Evolutionary conservation across 192 early-diverging fungal species (phyloP), one percentile per base, ranked within the genome.

Genomic region (Ramicandelaber brevisporus): DNA sequence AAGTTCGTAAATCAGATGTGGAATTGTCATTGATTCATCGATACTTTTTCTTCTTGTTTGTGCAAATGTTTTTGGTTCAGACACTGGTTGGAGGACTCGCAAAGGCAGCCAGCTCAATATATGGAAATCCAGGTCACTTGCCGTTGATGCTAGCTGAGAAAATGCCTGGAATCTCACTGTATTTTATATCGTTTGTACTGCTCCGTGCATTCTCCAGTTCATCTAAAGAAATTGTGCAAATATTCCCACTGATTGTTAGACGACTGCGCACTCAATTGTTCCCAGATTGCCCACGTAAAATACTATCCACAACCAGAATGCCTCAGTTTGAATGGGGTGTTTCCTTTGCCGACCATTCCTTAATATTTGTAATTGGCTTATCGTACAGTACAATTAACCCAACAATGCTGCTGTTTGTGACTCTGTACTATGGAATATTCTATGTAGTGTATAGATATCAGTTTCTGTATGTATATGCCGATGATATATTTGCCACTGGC

Each of bases 151-250:
- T 80, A 29, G 43, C 59, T 26, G 49, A 65, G 7, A 44, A 63
- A 12, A 59, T 90, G 1, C 86, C 86, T 4, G 39, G 55, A 20
- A 68, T 69, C 2, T 71, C 78, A 1, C 69, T 63, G 28, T 83
- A 76, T 46, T 86, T 85, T 31, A 60, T 84, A 17, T 78, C 78
- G 15, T 90, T 77, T 44, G 62, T 86, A 16, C 43, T 86, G 43
- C 57, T 90, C 11, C 60, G 61, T 10, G 55, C 67, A 2, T 54
- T 81, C 22, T 48, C 65, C 3, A 57, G 65, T 18, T 58, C 78
- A 1, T 57, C 70, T 1, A 41, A 59, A 11, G 68, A 77, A 36
- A 36, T 85, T 2, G 21, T 76, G 10, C 82, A 83, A 40, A 36
- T 76, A 7, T 56, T 44, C 3, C 63, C 60, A 0, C 50, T 83